Percentiles rank a stretch among this genome's conserved stretches.
Conservation (phyloP, 768 basidiomycete species). For the Sutorius australiensis region DNA sequence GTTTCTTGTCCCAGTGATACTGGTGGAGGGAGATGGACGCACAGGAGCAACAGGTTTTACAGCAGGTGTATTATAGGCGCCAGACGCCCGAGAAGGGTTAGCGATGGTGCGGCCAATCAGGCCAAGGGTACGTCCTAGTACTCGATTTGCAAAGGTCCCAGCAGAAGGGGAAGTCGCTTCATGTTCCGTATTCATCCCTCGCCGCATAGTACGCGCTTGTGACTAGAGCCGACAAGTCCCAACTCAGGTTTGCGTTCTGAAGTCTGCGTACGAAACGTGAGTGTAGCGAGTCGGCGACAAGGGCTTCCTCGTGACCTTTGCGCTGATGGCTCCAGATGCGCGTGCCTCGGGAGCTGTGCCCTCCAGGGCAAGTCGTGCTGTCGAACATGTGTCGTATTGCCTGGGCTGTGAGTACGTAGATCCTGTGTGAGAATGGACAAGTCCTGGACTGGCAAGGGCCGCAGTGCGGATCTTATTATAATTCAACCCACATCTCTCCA, state of each 20-base stretch:
- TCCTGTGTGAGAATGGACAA: background rate
- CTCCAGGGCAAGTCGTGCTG: constrained; percentile 49
- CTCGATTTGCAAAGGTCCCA: background rate
- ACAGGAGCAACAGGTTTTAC: background rate
- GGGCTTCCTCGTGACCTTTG: constrained; percentile 26
- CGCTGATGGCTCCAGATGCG: background rate
- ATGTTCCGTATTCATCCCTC: constrained; percentile 3
- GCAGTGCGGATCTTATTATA: too few relatives aligned
- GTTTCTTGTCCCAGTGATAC: constrained; percentile 9
- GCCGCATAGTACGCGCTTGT: constrained; percentile 4
- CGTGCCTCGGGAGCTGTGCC: constrained; percentile 46
- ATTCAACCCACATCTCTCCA: too few relatives aligned
- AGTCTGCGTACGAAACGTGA: constrained; percentile 40
- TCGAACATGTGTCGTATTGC: background rate
- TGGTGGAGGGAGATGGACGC: background rate
- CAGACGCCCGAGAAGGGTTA: constrained; percentile 17
- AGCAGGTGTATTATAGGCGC: background rate
- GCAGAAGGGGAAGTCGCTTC: background rate
- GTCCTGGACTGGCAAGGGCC: background rate
- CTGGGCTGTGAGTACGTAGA: background rate
- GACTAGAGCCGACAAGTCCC: constrained; percentile 8
- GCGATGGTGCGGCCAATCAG: constrained; percentile 15
- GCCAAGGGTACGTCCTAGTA: background rate
- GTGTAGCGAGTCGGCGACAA: constrained; percentile 45
- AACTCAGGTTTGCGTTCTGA: constrained; percentile 34